phyloP scores from a whole-genome alignment of 805 yeast species.

The Myxozyma mucilagina region DNA sequence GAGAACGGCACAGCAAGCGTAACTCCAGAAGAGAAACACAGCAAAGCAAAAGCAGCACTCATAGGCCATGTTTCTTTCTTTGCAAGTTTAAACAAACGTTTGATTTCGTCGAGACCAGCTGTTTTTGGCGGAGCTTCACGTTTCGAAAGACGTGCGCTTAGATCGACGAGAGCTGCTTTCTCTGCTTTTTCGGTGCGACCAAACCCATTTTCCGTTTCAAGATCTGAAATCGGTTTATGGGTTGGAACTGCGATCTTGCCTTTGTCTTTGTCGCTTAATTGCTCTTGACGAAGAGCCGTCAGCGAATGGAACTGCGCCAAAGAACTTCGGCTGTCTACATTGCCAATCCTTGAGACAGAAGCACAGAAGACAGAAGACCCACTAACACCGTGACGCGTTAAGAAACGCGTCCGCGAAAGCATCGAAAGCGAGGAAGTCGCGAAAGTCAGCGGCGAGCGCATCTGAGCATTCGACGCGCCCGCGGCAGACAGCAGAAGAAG shows the following conservation, averaged over 20 bases:
- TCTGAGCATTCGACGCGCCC: neutral
- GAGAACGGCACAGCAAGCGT: slow-evolving; percentile 75
- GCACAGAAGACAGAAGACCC: neutral
- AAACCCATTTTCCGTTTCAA: slow-evolving; percentile 9
- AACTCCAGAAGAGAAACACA: slow-evolving; percentile 71
- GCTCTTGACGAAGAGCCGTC: neutral
- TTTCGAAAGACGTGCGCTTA: slow-evolving; percentile 30
- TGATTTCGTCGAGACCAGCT: slow-evolving; percentile 42
- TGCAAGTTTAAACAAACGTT: slow-evolving; percentile 56
- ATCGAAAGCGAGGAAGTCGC: slow-evolving; percentile 5
- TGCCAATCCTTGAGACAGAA: no score
- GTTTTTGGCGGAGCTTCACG: slow-evolving; percentile 29
- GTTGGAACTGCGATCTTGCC: no score
- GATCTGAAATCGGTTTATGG: neutral
- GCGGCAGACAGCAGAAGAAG: neutral
- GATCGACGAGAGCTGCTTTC: slow-evolving; percentile 31
- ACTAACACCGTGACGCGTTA: neutral
- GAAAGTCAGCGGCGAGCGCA: slow-evolving; percentile 4
- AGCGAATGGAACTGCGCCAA: neutral
- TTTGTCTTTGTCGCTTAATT: neutral
- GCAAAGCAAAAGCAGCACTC: slow-evolving; percentile 58
- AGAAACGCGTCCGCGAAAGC: neutral
- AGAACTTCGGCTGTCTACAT: neutral
- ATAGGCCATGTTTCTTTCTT: slow-evolving; percentile 58
- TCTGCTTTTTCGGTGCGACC: slow-evolving; percentile 26